A percentile compares a stretch with the other conserved stretches of the same genome.
Evolutionary conservation across 208 protist species (phyloP).

Genomic region (Trypanosoma mega): DNA sequence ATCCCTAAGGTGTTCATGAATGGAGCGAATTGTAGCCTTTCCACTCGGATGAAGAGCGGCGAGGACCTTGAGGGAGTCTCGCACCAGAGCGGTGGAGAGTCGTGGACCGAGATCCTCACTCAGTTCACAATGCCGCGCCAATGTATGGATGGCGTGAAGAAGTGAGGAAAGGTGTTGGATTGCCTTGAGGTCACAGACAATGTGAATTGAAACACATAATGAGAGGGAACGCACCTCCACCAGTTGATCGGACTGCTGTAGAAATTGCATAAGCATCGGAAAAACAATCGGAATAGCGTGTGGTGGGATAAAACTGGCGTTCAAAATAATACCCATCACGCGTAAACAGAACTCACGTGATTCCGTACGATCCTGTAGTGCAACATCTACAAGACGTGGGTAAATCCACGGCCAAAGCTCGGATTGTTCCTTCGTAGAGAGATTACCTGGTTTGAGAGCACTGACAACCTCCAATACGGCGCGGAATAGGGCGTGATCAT

Average conservation of each 20-base stretch:
- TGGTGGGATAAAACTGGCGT: conserved; percentile 86
- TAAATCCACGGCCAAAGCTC: conserved; percentile 92
- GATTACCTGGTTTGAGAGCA: conserved; percentile 86
- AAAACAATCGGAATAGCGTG: conserved; percentile 88
- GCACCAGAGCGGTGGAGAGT: conserved; percentile 73
- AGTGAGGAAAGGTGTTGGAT: conserved; percentile 82
- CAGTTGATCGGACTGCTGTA: conserved; percentile 84
- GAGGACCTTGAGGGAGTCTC: conserved; percentile 76
- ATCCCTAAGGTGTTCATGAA: conserved; percentile 62
- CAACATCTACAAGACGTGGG: conserved; percentile 86
- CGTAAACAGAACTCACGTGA: conserved; percentile 87
- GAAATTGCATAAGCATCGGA: conserved; percentile 82
- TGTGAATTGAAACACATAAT: conserved; percentile 79
- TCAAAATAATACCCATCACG: conserved; percentile 84
- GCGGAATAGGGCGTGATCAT: conserved; percentile 82
- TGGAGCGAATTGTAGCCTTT: conserved; percentile 54
- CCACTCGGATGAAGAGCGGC: conserved; percentile 67
- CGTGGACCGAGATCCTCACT: conserved; percentile 77
- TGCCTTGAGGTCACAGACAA: conserved; percentile 88
- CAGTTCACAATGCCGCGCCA: conserved; percentile 84
- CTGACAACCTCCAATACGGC: conserved; percentile 84
- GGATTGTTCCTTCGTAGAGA: conserved; percentile 88
- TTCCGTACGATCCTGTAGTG: conserved; percentile 83
- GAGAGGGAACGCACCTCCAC: conserved; percentile 83
- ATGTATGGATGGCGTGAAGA: conserved; percentile 76